Conservation (phyloP, 2,329 filamentous ascomycete genomes). For the Sarocladiaceae sp. region DNA sequence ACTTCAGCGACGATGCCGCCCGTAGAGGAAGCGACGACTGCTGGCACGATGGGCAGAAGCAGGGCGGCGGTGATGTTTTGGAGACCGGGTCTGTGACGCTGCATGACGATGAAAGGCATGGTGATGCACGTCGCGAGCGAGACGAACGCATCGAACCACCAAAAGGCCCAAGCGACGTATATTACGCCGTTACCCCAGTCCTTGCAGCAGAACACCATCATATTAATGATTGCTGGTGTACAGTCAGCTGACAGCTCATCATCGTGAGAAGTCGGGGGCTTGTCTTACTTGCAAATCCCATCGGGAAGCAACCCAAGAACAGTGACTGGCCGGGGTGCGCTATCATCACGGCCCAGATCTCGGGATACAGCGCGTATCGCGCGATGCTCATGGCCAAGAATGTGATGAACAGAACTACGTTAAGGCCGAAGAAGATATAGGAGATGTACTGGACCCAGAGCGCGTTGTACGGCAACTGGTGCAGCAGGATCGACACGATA, state of each 20-base stretch:
- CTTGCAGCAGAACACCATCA: slow-evolving; percentile 54
- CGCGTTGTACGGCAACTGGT: slow-evolving; percentile 54
- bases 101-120: slow-evolving; percentile 50
- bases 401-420: slow-evolving; percentile 48
- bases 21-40: slow-evolving; percentile 58
- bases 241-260: not conserved
- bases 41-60: slow-evolving; percentile 60
- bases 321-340: slow-evolving; percentile 59
- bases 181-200: slow-evolving; percentile 53
- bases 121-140: slow-evolving; percentile 48
- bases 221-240: slow-evolving; percentile 57
- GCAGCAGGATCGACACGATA: slow-evolving; percentile 56
- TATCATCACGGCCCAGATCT: slow-evolving; percentile 61
- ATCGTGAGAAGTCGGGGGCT: not conserved
- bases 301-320: slow-evolving; percentile 63
- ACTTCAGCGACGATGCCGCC: slow-evolving; percentile 59
- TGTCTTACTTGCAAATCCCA: slow-evolving; percentile 53
- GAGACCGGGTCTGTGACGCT: slow-evolving; percentile 38
- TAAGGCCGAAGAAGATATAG: slow-evolving; percentile 54
- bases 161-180: slow-evolving; percentile 49
- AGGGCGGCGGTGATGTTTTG: slow-evolving; percentile 57
- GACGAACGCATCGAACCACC: slow-evolving; percentile 50
- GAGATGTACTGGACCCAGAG: slow-evolving; percentile 53
- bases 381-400: slow-evolving; percentile 49
- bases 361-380: slow-evolving; percentile 59